These are phyloP conservation scores for Vanderwaltozyma yarrowii DNA, from an alignment of 805 yeast species.

Conservation along the genomic window DNA sequence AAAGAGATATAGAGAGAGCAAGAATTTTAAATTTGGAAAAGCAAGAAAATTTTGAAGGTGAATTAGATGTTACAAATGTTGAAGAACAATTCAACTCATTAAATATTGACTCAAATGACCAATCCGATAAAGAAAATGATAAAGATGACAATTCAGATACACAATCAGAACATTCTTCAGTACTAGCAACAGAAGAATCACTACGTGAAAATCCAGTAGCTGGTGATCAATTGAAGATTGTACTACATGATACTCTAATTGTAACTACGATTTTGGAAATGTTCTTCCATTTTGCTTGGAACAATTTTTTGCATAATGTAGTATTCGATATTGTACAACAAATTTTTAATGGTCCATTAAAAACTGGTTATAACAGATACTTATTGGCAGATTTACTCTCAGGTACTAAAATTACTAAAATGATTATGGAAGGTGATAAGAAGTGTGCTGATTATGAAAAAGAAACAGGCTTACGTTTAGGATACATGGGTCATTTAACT, in stretches of 20 bases:
- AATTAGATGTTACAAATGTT: constrained; percentile 1
- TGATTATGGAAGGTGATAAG: constrained; percentile 56
- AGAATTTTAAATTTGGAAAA: constrained; percentile 13
- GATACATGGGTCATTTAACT: constrained; percentile 94
- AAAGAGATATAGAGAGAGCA: constrained; percentile 57
- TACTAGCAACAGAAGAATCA: constrained; percentile 1
- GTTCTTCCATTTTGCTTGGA: constrained; percentile 72
- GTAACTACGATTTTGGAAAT: constrained; percentile 50
- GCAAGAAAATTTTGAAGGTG: constrained; percentile 1
- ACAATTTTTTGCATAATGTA: constrained; percentile 75
- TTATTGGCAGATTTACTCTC: constrained; percentile 52
- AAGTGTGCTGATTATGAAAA: constrained; percentile 52
- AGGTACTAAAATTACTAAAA: constrained; percentile 45
- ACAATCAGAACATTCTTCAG: not conserved
- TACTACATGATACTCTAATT: constrained; percentile 53
- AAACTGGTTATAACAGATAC: constrained; percentile 64
- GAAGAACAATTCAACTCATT: constrained; percentile 3
- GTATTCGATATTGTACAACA: constrained; percentile 80
- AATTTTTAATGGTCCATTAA: constrained; percentile 62
- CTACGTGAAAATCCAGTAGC: constrained; percentile 29
- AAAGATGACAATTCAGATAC: constrained; percentile 1
- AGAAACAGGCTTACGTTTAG: constrained; percentile 58
- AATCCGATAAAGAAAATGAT: not conserved
- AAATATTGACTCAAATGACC: constrained; percentile 3
- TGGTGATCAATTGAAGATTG: constrained; percentile 65